Percentiles rank a stretch among this genome's conserved stretches.
Evolutionary conservation across 805 yeast species (phyloP).

Genomic region (Candida silvicultrix): DNA sequence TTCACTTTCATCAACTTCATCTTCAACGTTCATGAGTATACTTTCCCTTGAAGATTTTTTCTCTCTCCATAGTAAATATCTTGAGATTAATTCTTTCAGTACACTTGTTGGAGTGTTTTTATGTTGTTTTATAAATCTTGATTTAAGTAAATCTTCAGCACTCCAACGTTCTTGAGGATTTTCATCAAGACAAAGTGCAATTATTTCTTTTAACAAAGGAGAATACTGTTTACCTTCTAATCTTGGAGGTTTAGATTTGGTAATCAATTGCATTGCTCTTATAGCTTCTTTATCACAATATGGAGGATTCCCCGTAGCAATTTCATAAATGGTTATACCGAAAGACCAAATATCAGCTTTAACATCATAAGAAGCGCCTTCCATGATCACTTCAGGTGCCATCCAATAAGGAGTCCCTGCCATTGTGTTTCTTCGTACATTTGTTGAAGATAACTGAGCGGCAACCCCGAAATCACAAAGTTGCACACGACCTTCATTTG

Average conservation of each 20-base stretch:
- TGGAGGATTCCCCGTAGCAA: constrained; percentile 97
- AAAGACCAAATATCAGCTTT: constrained; percentile 97
- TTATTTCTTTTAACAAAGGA: constrained; percentile 69
- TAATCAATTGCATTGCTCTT: constrained; percentile 90
- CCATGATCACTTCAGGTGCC: constrained; percentile 98
- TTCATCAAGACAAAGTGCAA: constrained; percentile 91
- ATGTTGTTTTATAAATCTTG: constrained; percentile 63
- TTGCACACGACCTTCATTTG: constrained; percentile 84
- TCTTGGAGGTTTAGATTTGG: constrained; percentile 91
- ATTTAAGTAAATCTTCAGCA: constrained; percentile 77
- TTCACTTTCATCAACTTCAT: constrained; percentile 33
- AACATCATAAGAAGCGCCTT: constrained; percentile 79
- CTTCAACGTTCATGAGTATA: constrained; percentile 32
- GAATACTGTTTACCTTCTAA: constrained; percentile 87
- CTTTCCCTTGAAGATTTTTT: constrained; percentile 50
- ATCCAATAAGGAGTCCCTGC: constrained; percentile 98
- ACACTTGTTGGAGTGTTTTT: constrained; percentile 52
- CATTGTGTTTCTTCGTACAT: constrained; percentile 82
- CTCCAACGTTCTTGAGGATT: constrained; percentile 81
- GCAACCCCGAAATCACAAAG: constrained; percentile 99
- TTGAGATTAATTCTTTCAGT: constrained; percentile 67
- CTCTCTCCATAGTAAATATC: constrained; percentile 74
- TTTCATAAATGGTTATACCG: constrained; percentile 90
- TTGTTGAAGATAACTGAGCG: constrained; percentile 75
- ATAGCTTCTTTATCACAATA: constrained; percentile 92